Evolutionary conservation across 2,329 filamentous ascomycete species (phyloP).

Genomic region (Lachnellula subtilissima): DNA sequence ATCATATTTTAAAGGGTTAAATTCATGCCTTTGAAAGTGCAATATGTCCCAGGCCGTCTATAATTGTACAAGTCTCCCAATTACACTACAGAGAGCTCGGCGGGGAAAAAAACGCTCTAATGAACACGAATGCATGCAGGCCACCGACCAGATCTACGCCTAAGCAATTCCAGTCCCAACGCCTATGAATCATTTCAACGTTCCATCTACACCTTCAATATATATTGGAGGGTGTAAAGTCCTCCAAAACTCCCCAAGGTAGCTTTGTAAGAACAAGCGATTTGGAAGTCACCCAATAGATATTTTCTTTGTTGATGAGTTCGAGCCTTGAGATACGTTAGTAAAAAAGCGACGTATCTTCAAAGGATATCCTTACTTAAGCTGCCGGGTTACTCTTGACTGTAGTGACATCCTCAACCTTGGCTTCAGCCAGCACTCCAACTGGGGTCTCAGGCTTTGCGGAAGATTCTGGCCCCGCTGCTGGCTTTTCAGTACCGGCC

Average conservation of each 20-base stretch:
- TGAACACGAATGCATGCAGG: slow-evolving; percentile 14
- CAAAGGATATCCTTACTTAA: not conserved
- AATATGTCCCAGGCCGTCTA: slow-evolving; percentile 14
- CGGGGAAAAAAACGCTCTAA: slow-evolving; percentile 12
- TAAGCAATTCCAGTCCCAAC: slow-evolving; percentile 15
- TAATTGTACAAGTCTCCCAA: slow-evolving; percentile 26
- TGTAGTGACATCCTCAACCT: slow-evolving; percentile 2
- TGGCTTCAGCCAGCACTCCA: slow-evolving; percentile 7
- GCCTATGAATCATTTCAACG: not conserved
- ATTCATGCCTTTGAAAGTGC: not conserved
- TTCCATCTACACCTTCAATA: too few relatives aligned
- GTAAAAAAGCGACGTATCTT: not conserved
- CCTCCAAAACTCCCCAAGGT: not conserved
- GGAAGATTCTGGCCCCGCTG: not conserved
- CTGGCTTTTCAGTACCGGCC: slow-evolving; percentile 8
- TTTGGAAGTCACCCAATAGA: too few relatives aligned
- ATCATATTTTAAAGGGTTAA: too few relatives aligned
- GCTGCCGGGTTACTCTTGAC: not conserved
- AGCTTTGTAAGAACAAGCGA: not conserved
- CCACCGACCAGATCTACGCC: slow-evolving; percentile 3
- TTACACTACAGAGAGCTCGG: slow-evolving; percentile 15
- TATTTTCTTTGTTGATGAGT: too few relatives aligned
- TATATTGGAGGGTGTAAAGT: not conserved
- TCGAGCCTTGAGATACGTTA: not conserved
- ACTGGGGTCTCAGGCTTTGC: slow-evolving; percentile 1